phyloP scores from a whole-genome alignment of 257 asterid species.

The Solanum habrochaites region DNA sequence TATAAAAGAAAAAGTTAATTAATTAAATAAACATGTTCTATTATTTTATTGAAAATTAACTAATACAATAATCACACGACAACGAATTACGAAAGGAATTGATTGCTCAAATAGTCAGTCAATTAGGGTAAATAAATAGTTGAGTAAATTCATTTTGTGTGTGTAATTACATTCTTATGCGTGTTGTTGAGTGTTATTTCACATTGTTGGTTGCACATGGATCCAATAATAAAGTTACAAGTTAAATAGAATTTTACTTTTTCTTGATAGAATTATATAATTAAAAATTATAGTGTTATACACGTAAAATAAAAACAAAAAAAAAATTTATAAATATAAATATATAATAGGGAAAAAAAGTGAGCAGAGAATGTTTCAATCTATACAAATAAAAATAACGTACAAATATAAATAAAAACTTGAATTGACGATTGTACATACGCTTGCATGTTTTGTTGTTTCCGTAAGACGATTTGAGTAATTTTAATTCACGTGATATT shows the following conservation, averaged over 20 bases:
- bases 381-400: not conserved
- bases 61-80: not conserved
- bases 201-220: not conserved
- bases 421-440: not conserved
- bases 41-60: not conserved
- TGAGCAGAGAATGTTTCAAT: not conserved
- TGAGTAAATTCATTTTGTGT: not conserved
- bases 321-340: not conserved
- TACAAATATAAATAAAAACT: not conserved
- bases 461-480: accelerated
- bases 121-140: no score
- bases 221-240: not conserved
- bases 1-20: not conserved
- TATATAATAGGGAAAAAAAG: no score
- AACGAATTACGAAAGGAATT: not conserved
- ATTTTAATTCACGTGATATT: not conserved
- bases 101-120: not conserved
- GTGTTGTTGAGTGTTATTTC: not conserved
- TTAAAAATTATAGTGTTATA: not conserved
- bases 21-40: not conserved
- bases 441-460: not conserved
- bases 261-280: not conserved
- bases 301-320: not conserved
- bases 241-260: not conserved
- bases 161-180: not conserved